Evolutionary conservation across 768 basidiomycete species (phyloP).

Genomic region (Favolaschia claudopus): DNA sequence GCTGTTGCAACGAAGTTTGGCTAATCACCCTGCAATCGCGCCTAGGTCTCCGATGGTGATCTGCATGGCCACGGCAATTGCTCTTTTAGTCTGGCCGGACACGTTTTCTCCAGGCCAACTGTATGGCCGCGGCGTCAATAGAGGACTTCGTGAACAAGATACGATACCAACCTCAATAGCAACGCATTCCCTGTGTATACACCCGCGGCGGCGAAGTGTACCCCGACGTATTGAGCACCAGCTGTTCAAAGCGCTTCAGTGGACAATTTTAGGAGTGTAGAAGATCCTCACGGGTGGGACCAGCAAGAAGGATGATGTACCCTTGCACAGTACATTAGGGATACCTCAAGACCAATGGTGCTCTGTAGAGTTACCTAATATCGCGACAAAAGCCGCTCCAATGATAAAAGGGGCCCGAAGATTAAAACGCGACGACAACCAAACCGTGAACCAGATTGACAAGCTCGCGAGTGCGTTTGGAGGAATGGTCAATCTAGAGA

Average conservation of each 20-base stretch:
- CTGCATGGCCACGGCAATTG: conserved; percentile 68
- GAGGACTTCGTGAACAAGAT: background rate
- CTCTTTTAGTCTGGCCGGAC: conserved; percentile 72
- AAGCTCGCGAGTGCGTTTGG: conserved; percentile 60
- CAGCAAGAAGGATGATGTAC: conserved; percentile 62
- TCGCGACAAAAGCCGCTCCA: conserved; percentile 53
- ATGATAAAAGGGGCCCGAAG: conserved; percentile 63
- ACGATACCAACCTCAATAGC: conserved; percentile 51
- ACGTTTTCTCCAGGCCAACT: conserved; percentile 74
- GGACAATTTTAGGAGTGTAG: background rate
- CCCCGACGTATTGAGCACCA: conserved; percentile 63
- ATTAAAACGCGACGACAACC: conserved; percentile 55
- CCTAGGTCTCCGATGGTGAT: conserved; percentile 70
- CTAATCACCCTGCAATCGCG: conserved; percentile 56
- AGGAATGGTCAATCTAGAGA: conserved; percentile 61
- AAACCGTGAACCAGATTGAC: conserved; percentile 58
- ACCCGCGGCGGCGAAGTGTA: conserved; percentile 62
- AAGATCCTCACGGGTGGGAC: conserved; percentile 47
- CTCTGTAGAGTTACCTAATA: conserved; percentile 48
- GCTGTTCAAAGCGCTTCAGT: conserved; percentile 36
- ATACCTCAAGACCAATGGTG: background rate
- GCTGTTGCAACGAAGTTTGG: background rate
- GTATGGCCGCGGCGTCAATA: background rate
- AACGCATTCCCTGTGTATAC: conserved; percentile 66
- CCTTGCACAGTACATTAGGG: conserved; percentile 39